Evolutionary conservation across 1,139 yeast species (phyloP).

Genomic region (Zhuliangozyma blackwelliae): DNA sequence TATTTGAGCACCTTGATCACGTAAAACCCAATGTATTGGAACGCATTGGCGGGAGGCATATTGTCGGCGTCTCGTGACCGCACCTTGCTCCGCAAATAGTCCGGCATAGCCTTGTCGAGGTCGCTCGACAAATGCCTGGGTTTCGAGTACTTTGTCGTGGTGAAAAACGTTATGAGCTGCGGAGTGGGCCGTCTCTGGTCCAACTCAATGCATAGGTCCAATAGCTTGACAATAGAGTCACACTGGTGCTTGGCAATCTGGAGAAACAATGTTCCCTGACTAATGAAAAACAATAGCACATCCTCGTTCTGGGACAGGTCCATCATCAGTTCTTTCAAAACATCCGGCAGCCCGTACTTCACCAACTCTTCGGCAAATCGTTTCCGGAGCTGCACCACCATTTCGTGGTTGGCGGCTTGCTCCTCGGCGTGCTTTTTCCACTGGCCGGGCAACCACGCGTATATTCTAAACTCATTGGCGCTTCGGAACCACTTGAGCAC

Average conservation of each 20-base stretch:
- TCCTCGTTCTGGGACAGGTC: conserved; percentile 20
- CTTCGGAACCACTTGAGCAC: conserved; percentile 23
- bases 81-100: conserved; percentile 13
- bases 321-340: conserved; percentile 14
- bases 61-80: conserved; percentile 28
- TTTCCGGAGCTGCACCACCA: conserved; percentile 11
- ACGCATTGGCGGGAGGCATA: conserved; percentile 20
- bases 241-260: conserved; percentile 19
- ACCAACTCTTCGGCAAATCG: conserved; percentile 8
- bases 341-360: conserved; percentile 11
- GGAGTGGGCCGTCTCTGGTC: conserved; percentile 28
- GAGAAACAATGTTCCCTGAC: conserved; percentile 24
- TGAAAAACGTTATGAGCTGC: conserved; percentile 18
- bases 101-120: conserved; percentile 9
- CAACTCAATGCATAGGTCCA: conserved; percentile 23
- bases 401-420: conserved; percentile 17
- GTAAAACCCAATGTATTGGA: conserved; percentile 19
- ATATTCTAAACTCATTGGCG: conserved; percentile 28
- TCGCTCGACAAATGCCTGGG: conserved; percentile 10
- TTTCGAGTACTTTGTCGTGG: conserved; percentile 13
- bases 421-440: conserved; percentile 10
- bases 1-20: conserved; percentile 14
- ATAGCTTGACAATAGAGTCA: conserved; percentile 13
- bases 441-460: conserved; percentile 15
- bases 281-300: conserved; percentile 22